Evolutionary conservation across 768 basidiomycete species (phyloP), one percentile per base, ranked within the genome.

Genomic region (Lanmaoa pseudosensibilis): DNA sequence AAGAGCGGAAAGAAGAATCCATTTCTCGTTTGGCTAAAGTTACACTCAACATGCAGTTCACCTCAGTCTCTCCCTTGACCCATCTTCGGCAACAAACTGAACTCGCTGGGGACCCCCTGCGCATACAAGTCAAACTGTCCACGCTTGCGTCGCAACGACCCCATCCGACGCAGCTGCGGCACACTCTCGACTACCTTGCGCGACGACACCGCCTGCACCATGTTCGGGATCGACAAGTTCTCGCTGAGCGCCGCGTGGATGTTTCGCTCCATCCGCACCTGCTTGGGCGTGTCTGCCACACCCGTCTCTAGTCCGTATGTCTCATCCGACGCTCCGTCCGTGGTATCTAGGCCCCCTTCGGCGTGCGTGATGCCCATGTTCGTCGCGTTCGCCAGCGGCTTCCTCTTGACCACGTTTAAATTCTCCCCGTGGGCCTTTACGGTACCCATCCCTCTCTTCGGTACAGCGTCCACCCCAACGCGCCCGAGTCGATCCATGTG

Each of bases 221-320:
- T 37, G 46, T 65, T 62, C 33, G 54, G 46, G 23, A 66, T 52
- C 41, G 65, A 65, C 46, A 66, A 5, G 27, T 62, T 60, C 56
- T 67, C 68, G 38, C 53, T 52, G 3, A 63, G 46, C 10, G 50
- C 51, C 1, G 52, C 51, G 27, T 48, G 63, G 21, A 59, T 47
- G 34, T 47, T 27, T 3, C 59, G 51, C 23, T 50, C 52, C 52
- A 46, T 41, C 23, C 60, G 55, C 19, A 32, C 45, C 27, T 50
- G 56, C 49, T 56, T 67, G 1, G 65, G 51, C 27, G 56, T 58
- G 4, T 50, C 59, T 10, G 21, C 33, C 4, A n/a, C 30, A 3
- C 12, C 16, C 36, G n/a, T 52, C 40, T 49, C 21, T 23, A 2
- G 6, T 8, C 13, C 49, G 16, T 12, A 15, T 2, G 18, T 45